These are phyloP conservation scores for Sphagnum magellanicum DNA, from an alignment of 228 moss, liverwort and hornwort species.

Conservation along the genomic window DNA sequence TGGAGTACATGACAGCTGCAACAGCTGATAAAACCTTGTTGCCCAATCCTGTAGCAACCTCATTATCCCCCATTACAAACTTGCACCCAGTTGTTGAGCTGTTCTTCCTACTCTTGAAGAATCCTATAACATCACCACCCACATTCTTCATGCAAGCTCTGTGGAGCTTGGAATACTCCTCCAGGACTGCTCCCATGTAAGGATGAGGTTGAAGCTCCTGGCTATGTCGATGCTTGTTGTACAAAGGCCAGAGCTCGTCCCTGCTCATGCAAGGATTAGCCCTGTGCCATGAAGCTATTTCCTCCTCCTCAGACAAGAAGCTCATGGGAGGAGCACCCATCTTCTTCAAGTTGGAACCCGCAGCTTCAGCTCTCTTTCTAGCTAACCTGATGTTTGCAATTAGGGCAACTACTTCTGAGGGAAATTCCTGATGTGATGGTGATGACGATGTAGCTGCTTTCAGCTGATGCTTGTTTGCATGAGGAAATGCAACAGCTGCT, in stretches of 20 bases:
- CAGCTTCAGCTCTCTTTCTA: slow-evolving; percentile 11
- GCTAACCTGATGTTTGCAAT: slow-evolving; percentile 14
- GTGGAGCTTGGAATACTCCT: slow-evolving; percentile 46
- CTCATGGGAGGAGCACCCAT: background rate
- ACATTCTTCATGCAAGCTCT: slow-evolving; percentile 40
- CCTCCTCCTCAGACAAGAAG: background rate
- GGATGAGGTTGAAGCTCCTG: slow-evolving; percentile 19
- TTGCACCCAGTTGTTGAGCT: slow-evolving; percentile 31
- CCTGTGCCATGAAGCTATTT: slow-evolving; percentile 11
- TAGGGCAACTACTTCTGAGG: slow-evolving; percentile 10
- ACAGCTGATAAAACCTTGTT: slow-evolving; percentile 46
- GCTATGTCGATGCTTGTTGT: slow-evolving; percentile 22
- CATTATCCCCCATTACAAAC: slow-evolving; percentile 39
- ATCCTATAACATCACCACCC: slow-evolving; percentile 11
- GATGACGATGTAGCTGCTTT: too few species aligned
- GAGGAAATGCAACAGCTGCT: too few species aligned
- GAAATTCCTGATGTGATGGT: background rate
- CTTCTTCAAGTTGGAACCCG: background rate
- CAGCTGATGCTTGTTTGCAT: too few species aligned
- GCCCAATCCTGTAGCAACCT: slow-evolving; percentile 44
- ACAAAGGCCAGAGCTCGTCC: slow-evolving; percentile 34
- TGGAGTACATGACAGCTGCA: slow-evolving; percentile 35
- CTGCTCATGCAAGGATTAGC: slow-evolving; percentile 50
- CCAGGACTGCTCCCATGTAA: slow-evolving; percentile 15
- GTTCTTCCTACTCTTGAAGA: slow-evolving; percentile 16